phyloP scores from a whole-genome alignment of 2,329 filamentous ascomycete species.

The Zasmidium citrigriseum region DNA sequence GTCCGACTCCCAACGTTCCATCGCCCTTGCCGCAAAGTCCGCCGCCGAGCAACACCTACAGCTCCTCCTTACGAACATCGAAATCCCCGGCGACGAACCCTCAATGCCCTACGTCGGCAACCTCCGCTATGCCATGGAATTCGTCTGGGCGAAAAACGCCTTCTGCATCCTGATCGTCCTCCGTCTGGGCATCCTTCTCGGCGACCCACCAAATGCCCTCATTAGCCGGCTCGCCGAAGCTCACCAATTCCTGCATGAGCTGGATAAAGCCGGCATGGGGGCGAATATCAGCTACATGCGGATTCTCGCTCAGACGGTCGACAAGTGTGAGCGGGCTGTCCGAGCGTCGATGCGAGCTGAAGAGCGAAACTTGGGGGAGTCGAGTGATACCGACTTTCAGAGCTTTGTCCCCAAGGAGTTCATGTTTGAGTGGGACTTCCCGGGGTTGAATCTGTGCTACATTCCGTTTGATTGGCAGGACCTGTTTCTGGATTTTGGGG shows the following conservation, averaged over 20 bases:
- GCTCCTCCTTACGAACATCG: slow-evolving; percentile 45
- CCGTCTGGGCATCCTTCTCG: slow-evolving; percentile 53
- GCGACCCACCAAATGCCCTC: slow-evolving; percentile 43
- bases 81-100: slow-evolving; percentile 29
- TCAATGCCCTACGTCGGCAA: slow-evolving; percentile 49
- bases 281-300: slow-evolving; percentile 51
- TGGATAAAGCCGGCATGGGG: slow-evolving; percentile 42
- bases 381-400: slow-evolving; percentile 49
- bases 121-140: slow-evolving; percentile 58
- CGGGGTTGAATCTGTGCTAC: slow-evolving; percentile 54
- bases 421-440: slow-evolving; percentile 61
- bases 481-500: slow-evolving; percentile 47
- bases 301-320: slow-evolving; percentile 51
- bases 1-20: slow-evolving; percentile 49
- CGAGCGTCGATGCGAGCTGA: slow-evolving; percentile 34
- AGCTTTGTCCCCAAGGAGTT: slow-evolving; percentile 58
- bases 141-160: slow-evolving; percentile 60
- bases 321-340: slow-evolving; percentile 53
- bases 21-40: slow-evolving; percentile 53
- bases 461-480: slow-evolving; percentile 51
- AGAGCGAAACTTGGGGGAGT: slow-evolving; percentile 19
- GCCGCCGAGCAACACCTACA: slow-evolving; percentile 54
- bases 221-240: slow-evolving; percentile 46
- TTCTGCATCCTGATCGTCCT: slow-evolving; percentile 59
- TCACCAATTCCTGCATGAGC: slow-evolving; percentile 45